Evolutionary conservation across 1,139 yeast genomes (phyloP).

Genomic region (Nakaseomyces kungkrabaensis): DNA sequence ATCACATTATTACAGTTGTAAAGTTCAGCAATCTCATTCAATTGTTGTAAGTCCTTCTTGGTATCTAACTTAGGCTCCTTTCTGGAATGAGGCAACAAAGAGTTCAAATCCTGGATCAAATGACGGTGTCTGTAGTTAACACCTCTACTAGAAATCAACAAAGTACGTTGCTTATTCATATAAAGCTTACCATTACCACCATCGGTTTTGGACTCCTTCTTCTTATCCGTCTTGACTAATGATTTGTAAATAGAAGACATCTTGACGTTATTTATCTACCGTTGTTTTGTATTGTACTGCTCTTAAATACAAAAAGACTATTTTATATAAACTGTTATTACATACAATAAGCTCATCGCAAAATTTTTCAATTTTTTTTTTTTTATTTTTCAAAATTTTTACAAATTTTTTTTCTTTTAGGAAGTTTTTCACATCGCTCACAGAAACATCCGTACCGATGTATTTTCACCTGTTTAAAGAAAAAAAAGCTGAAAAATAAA

Average conservation of each 20-base stretch:
- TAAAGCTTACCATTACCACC: constrained; percentile 20
- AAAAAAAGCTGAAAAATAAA: not conserved
- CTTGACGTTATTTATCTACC: too few species aligned
- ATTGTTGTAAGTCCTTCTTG: constrained; percentile 76
- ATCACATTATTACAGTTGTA: constrained; percentile 94
- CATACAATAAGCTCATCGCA: not conserved
- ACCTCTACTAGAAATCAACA: constrained; percentile 89
- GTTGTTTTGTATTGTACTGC: too few species aligned
- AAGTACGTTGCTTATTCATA: constrained; percentile 68
- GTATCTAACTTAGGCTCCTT: constrained; percentile 95
- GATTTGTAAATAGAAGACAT: constrained; percentile 42
- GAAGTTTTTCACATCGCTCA: not conserved
- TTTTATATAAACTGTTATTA: not conserved
- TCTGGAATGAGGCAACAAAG: constrained; percentile 86
- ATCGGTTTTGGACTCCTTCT: constrained; percentile 32
- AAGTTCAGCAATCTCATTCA: constrained; percentile 92
- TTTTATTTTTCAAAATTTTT: not conserved
- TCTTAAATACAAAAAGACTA: too few species aligned
- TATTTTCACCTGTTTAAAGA: not conserved
- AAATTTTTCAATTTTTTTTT: not conserved
- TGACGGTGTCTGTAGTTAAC: constrained; percentile 93
- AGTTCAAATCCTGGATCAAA: constrained; percentile 68
- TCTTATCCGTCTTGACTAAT: constrained; percentile 28
- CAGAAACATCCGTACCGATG: not conserved
- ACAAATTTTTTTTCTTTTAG: not conserved